These are phyloP conservation scores for Sequoia sempervirens DNA, from an alignment of 75 land plant species.

Conservation along the genomic window DNA sequence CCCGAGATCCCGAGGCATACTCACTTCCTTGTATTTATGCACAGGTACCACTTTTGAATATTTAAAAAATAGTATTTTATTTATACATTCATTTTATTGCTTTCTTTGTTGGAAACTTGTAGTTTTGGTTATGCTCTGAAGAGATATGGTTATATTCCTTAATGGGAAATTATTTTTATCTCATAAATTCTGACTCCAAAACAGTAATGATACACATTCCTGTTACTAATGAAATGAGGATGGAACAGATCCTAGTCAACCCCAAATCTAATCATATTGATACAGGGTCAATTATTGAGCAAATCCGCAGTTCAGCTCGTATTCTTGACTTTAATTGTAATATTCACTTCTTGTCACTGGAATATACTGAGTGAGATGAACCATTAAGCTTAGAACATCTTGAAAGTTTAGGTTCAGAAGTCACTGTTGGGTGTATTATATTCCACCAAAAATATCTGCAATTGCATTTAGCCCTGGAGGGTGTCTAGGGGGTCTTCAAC, in stretches of 20 bases:
- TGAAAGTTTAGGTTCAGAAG: too few species aligned
- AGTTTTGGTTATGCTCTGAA: background rate
- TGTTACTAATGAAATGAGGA: background rate
- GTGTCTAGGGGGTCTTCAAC: too few species aligned
- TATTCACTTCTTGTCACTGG: too few species aligned
- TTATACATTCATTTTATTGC: background rate
- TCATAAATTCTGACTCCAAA: background rate
- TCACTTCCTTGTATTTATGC: conserved; percentile 87
- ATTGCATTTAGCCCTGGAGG: too few species aligned
- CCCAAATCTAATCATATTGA: background rate
- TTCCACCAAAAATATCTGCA: too few species aligned
- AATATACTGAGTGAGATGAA: too few species aligned
- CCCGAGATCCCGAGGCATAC: conserved; percentile 89
- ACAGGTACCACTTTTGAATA: conserved; percentile 56
- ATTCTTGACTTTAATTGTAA: too few species aligned
- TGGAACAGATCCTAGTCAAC: background rate
- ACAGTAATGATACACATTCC: background rate
- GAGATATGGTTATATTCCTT: background rate
- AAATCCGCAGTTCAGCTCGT: too few species aligned
- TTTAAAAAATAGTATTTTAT: background rate
- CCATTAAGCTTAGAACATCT: too few species aligned
- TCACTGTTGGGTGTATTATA: too few species aligned
- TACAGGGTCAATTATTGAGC: background rate
- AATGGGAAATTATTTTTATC: background rate
- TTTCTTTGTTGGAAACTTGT: background rate